Percentiles rank a stretch among this genome's conserved stretches.
Conservation (phyloP, 2,329 filamentous ascomycete species). For the Aspergillus pseudoterreus region DNA sequence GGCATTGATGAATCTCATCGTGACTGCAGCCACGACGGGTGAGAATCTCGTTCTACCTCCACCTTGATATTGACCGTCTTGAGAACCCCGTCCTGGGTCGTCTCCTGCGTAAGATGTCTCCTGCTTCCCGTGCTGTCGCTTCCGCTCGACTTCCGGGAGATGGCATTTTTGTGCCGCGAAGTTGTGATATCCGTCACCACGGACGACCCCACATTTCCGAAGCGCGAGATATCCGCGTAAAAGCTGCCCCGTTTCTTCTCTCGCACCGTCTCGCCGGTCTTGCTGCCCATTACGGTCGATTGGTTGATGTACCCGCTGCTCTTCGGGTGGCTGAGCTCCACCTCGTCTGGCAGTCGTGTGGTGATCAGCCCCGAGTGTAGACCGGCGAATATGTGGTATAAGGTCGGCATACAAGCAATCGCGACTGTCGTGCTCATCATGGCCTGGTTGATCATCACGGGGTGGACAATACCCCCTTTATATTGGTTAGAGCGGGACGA, state of each 20-base stretch:
- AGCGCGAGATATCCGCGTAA: background rate
- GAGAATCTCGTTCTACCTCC: constrained; percentile 7
- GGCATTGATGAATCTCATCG: too few species aligned
- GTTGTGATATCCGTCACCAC: constrained; percentile 7
- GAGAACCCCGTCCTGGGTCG: constrained; percentile 9
- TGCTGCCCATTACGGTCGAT: background rate
- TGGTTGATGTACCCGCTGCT: constrained; percentile 9
- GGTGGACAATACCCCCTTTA: constrained; percentile 16
- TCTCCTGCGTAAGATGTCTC: constrained; percentile 10
- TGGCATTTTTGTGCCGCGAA: background rate
- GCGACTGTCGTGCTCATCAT: constrained; percentile 23
- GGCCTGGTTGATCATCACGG: constrained; percentile 15
- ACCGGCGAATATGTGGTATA: constrained; percentile 24
- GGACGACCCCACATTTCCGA: background rate
- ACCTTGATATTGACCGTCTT: constrained; percentile 20
- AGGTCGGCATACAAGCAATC: constrained; percentile 22
- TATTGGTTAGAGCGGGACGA: background rate
- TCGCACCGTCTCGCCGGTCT: background rate
- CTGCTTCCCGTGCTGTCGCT: constrained; percentile 15
- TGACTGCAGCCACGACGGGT: background rate
- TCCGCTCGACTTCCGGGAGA: background rate
- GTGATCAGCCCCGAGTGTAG: constrained; percentile 19
- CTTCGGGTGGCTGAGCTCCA: constrained; percentile 12
- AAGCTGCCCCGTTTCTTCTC: background rate
- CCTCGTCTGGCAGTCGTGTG: constrained; percentile 13